Base-by-base conservation (phyloP, 2,329 filamentous ascomycete species). In the Epichloe uncinata region DNA sequence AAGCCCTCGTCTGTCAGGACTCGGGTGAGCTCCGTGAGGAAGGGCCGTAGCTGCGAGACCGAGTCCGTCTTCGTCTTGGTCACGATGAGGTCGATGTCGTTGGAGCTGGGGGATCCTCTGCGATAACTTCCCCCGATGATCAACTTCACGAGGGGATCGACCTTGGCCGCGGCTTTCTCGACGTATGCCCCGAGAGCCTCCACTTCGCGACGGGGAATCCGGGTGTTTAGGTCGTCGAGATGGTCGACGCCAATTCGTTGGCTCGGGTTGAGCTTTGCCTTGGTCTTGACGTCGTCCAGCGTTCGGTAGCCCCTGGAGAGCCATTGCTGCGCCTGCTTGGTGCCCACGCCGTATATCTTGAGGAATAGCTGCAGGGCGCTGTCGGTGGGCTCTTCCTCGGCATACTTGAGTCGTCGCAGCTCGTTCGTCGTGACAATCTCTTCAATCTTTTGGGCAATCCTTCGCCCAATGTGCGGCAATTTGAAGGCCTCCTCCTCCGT, bases 111-210 rank as follows among this genome's bases (percentile, higher is more conserved):
- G 4, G 86, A 78, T 16, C 91, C 90, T 33, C 91, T 80, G 22
- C 91, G 80, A 62, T 94, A 96, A 51, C 87, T 94, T 1, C 91
- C 91, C 43, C 84, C 82, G 45, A 95, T 76, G 45, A 88, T 85
- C 51, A 87, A 69, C 62, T 88, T 73, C 50, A 90, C 79, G 0
- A 65, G 62, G 0, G 71, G 62, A 59, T 95, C 86, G 22, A 90
- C 70, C 7, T 62, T 60, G 5, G 69, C 66, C 1, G 87, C 77
- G 0, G 77, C 73, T 7, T 67, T 66, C 46, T 70, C 75, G 15
- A 96, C 84, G 42, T 84, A 69, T 0, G 67, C 69, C 0, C 80
- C 86, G 30, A 95, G 79, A 0, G 75, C 73, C 52, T 79, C 75
- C 5, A 95, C 84, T 66, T 96, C 88, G 0, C 64, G 66, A 3